Base-by-base conservation (phyloP, 2,329 filamentous ascomycete species). In the Ascochyta fabae region DNA sequence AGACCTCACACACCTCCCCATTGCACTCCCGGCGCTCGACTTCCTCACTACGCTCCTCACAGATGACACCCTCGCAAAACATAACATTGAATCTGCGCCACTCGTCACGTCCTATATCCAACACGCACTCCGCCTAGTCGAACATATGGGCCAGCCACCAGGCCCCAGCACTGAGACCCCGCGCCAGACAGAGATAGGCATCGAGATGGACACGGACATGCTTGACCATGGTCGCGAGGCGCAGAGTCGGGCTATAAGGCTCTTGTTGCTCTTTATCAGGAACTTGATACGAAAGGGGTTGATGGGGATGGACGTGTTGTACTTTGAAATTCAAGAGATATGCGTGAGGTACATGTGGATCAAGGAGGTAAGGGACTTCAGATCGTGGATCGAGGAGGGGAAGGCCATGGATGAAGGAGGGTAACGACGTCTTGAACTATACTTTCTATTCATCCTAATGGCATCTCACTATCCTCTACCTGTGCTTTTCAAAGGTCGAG, bases 241-340 rank as follows among this genome's bases (percentile, higher is more conserved):
- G 19, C 75, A 74, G 52, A 67, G 57, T n/a, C 64, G 76, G 16
- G 69, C 69, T n/a, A 65, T 77, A 13, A 69, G 66, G 26, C 60
- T 78, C 38, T 45, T 78, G 38, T 49, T 77, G 26, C 55, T 78
- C 9, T 78, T 78, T 52, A 68, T 78, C 29, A 67, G 67, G 47
- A 78, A 74, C 53, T 51, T 77, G 48, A 67, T 78, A 12, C 49
- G 66, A 6, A 75, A 75, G 50, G 70, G 60, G 19, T 43, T 75
- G 24, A 42, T 77, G 19, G 65, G 60, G 22, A 45, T 62, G 5
- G 62, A 72, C 26, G 65, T 67, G n/a, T 56, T 78, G 15, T 72
- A 71, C 36, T 77, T 70, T 53, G 75, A 78, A 54, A 74, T 78
- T 31, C 69, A 75, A 43, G 76, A 77, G 62, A 73, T 78, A 55